Conservation (phyloP, 2,329 filamentous ascomycete genomes). For the Bretziella fagacearum region DNA sequence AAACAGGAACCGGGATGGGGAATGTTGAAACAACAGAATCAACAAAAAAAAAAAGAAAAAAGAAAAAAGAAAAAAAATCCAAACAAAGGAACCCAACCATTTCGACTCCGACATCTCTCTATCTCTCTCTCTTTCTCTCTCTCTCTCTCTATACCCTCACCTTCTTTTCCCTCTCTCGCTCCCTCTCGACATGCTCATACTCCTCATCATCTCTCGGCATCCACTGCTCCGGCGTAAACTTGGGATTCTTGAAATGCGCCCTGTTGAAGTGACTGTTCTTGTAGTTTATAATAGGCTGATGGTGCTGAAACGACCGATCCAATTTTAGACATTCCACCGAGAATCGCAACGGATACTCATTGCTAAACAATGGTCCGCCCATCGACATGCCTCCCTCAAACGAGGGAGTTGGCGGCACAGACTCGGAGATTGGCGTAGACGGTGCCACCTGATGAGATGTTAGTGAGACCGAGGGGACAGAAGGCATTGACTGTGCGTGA, state of each 20-base stretch:
- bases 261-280: constrained; percentile 51
- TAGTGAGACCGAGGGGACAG: background rate
- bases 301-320: constrained; percentile 25
- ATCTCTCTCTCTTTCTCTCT: background rate
- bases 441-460: constrained; percentile 1
- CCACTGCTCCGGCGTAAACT: constrained; percentile 31
- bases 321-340: constrained; percentile 36
- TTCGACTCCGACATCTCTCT: too few species aligned
- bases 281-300: constrained; percentile 38
- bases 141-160: background rate
- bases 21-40: too few species aligned
- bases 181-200: background rate
- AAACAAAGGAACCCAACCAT: too few species aligned
- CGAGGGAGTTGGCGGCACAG: background rate
- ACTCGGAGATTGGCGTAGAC: constrained; percentile 2
- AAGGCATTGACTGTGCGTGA: background rate
- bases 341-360: constrained; percentile 30
- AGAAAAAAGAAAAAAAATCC: too few species aligned
- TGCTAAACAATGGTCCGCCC: constrained; percentile 18
- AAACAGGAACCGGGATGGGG: too few species aligned
- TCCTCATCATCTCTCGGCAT: constrained; percentile 24
- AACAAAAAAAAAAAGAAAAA: too few species aligned
- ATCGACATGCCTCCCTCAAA: constrained; percentile 4
- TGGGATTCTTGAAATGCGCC: constrained; percentile 49
- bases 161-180: background rate